phyloP scores from a whole-genome alignment of 371 early-diverging fungal genomes.

The Apophysomyces sp. region DNA sequence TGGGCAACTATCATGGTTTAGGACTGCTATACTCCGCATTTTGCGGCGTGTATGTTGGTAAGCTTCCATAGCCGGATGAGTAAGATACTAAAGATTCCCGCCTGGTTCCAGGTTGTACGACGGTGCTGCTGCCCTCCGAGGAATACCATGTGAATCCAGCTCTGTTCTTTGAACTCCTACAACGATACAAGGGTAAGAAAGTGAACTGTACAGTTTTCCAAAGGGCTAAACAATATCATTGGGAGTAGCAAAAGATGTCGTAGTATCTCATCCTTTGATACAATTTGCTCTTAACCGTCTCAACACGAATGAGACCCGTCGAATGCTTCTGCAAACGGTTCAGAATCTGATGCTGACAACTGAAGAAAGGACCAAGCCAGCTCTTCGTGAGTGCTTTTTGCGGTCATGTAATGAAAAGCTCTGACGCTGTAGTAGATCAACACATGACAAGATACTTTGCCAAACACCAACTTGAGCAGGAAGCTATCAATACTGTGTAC shows the following conservation, averaged over 20 bases:
- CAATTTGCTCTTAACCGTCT: constrained; percentile 61
- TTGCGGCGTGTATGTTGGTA: constrained; percentile 73
- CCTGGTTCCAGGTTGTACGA: constrained; percentile 39
- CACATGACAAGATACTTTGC: constrained; percentile 41
- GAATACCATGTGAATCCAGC: constrained; percentile 57
- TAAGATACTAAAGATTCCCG: neutral
- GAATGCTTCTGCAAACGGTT: constrained; percentile 55
- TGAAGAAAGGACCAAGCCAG: constrained; percentile 65
- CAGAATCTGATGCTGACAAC: constrained; percentile 71
- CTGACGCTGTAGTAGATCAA: constrained; percentile 24
- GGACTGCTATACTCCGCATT: constrained; percentile 70
- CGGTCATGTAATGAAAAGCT: constrained; percentile 4
- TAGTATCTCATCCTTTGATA: constrained; percentile 67
- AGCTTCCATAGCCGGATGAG: neutral
- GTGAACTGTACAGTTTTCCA: neutral
- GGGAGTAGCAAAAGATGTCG: constrained; percentile 58
- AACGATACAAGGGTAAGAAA: constrained; percentile 42
- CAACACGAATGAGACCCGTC: constrained; percentile 24
- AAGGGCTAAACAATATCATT: neutral
- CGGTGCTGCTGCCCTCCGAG: constrained; percentile 52
- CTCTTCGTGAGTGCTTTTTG: constrained; percentile 36
- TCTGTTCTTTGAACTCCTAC: constrained; percentile 63
- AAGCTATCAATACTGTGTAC: constrained; percentile 67
- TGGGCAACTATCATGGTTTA: constrained; percentile 66
- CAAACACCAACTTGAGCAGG: constrained; percentile 57